These are phyloP conservation scores for Ascochyta rabiei DNA, from an alignment of 2,329 filamentous ascomycete species.

Conservation along the genomic window DNA sequence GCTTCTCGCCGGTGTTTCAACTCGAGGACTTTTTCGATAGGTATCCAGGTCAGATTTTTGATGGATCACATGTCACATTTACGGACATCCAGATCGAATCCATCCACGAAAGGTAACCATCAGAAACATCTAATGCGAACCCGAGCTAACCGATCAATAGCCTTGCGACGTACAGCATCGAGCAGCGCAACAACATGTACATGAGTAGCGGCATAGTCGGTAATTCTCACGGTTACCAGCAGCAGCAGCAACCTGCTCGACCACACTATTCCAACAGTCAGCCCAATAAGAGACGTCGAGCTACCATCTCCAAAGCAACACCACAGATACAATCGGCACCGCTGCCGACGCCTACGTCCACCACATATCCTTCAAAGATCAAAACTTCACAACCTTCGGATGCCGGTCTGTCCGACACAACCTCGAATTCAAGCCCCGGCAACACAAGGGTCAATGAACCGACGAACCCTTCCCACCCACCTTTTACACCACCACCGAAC, in stretches of 20 bases:
- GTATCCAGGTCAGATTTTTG: constrained; percentile 74
- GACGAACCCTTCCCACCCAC: constrained; percentile 28
- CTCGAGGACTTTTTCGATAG: constrained; percentile 88
- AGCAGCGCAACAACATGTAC: constrained; percentile 47
- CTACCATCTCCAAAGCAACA: constrained; percentile 27
- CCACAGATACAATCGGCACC: constrained; percentile 30
- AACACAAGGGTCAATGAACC: constrained; percentile 28
- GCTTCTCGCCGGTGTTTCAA: constrained; percentile 80
- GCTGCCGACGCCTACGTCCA: constrained; percentile 40
- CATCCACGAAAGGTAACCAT: constrained; percentile 60
- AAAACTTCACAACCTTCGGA: constrained; percentile 29
- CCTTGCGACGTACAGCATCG: constrained; percentile 44
- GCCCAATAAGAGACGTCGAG: constrained; percentile 44
- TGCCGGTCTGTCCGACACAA: constrained; percentile 27
- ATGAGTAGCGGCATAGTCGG: constrained; percentile 40
- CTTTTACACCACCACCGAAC: constrained; percentile 38
- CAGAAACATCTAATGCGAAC: neutral
- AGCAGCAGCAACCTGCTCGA: constrained; percentile 35
- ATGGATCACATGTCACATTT: constrained; percentile 76
- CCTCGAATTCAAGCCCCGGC: constrained; percentile 31
- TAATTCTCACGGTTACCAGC: constrained; percentile 33
- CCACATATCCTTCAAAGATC: constrained; percentile 32
- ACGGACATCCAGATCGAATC: constrained; percentile 69
- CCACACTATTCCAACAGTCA: constrained; percentile 37
- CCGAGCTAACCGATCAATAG: constrained; percentile 27